Base-by-base conservation (phyloP, 2,329 filamentous ascomycete genomes). In the Bertia moriformis region DNA sequence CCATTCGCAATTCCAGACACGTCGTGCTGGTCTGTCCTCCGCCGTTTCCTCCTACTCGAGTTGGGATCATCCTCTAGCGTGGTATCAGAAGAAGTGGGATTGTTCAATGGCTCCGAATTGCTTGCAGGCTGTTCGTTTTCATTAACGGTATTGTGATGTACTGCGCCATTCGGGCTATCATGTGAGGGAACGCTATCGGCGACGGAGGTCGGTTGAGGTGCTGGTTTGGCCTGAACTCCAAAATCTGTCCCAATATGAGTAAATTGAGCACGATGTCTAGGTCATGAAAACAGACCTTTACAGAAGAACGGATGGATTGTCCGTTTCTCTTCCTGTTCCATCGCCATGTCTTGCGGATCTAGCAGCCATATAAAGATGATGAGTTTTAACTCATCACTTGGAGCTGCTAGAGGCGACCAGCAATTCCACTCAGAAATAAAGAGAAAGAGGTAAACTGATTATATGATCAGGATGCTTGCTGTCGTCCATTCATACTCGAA, bases 301-400 rank as follows among this genome's bases (percentile, higher is more conserved):
- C n/a, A 49, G 43, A 62, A 61, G 42, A 62, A 62, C 17, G 59
- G 58, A 46, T 61, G 57, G 40, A 62, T 50, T 38, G 50, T 51
- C 38, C 50, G 56, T 45, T 57, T 54, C 43, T 57, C 55, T 46
- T 50, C 47, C 41, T 55, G 54, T 45, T 49, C 57, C 56, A 61
- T 61, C 44, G 51, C 58, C 54, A 52, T 53, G 40, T 45, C 49
- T 44, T 43, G 42, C 44, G 48, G 40, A 42, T 48, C 44, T 43
- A 46, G 47, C 49, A 55, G 51, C 33, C 39, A 48, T 49, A 46
- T 27, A 14, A 17, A 35, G 32, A 35, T 7, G 15, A 35, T 10
- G 12, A 35, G 15, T 29, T n/a, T n/a, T n/a, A n/a, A n/a, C 24
- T 29, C 24, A 29, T 29, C 24, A n/a, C 24, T 29, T 29, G 24